phyloP scores from a whole-genome alignment of 768 basidiomycete genomes.

The Roridomyces roridus region DNA sequence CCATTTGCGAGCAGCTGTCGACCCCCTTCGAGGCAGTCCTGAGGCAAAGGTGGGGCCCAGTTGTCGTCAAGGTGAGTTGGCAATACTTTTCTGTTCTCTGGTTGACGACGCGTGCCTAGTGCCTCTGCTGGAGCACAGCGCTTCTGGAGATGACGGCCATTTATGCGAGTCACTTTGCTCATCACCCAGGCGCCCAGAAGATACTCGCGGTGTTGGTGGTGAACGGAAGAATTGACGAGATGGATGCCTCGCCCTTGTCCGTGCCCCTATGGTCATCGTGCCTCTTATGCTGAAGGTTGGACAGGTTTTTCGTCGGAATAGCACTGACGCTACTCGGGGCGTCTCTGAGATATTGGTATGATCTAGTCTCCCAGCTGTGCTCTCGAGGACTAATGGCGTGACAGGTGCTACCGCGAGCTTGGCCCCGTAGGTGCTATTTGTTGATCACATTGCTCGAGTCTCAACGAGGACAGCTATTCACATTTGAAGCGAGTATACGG shows the following conservation, averaged over 20 bases:
- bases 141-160: conserved; percentile 45
- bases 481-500: conserved; percentile 57
- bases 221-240: conserved; percentile 28
- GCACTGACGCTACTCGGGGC: conserved; percentile 42
- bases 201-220: conserved; percentile 37
- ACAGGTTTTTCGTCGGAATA: conserved; percentile 40
- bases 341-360: conserved; percentile 9
- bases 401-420: conserved; percentile 50
- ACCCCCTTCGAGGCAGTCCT: conserved; percentile 45
- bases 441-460: neutral
- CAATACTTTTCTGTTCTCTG: too few species aligned
- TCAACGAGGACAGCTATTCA: conserved; percentile 44
- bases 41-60: conserved; percentile 38
- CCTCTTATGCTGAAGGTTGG: conserved; percentile 1
- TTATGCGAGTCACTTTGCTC: conserved; percentile 34
- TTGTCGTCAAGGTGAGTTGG: conserved; percentile 41
- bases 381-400: conserved; percentile 43
- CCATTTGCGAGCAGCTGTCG: conserved; percentile 38
- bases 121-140: conserved; percentile 43
- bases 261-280: neutral
- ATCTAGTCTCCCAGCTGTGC: neutral
- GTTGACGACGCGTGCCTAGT: conserved; percentile 28
- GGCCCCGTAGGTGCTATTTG: conserved; percentile 23
- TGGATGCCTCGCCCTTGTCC: conserved; percentile 37
- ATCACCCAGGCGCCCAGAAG: conserved; percentile 24